These are phyloP conservation scores for Botrytis elliptica DNA, from an alignment of 2,329 filamentous ascomycete genomes.

Conservation along the genomic window DNA sequence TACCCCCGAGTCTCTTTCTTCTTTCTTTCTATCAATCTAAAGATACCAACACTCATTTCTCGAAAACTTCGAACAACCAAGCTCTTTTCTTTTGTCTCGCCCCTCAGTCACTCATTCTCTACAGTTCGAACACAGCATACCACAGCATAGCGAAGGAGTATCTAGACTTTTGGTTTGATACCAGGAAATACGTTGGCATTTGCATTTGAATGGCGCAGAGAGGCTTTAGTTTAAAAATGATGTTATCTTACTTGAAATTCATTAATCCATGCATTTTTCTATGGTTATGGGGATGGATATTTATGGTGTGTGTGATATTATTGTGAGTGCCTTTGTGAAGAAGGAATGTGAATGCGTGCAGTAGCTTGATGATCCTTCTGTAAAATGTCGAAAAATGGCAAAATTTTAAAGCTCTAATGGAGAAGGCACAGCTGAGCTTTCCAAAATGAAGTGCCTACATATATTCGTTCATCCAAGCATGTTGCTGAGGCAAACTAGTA, in stretches of 20 bases:
- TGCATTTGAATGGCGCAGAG: background rate
- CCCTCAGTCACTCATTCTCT: background rate
- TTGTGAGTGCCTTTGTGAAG: accelerated
- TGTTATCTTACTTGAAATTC: background rate
- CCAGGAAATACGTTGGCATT: background rate
- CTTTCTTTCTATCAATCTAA: background rate
- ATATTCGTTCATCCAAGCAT: background rate
- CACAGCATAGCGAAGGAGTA: background rate
- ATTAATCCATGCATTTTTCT: background rate
- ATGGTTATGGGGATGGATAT: background rate
- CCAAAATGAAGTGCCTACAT: background rate
- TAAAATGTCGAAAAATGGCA: background rate
- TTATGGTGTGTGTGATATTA: too few species aligned
- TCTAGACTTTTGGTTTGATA: background rate
- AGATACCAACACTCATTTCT: background rate
- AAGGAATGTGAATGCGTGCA: background rate
- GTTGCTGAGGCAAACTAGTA: background rate
- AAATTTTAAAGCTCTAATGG: background rate
- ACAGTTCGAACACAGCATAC: background rate
- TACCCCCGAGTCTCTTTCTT: background rate
- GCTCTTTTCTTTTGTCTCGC: background rate
- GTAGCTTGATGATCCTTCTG: background rate
- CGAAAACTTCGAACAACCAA: background rate
- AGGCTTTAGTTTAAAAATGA: background rate
- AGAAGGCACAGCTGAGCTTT: background rate